Percentiles rank a stretch among this genome's conserved stretches.
These are phyloP conservation scores for Kokia cookei DNA, from an alignment of 441 rosid species.

Conservation along the genomic window DNA sequence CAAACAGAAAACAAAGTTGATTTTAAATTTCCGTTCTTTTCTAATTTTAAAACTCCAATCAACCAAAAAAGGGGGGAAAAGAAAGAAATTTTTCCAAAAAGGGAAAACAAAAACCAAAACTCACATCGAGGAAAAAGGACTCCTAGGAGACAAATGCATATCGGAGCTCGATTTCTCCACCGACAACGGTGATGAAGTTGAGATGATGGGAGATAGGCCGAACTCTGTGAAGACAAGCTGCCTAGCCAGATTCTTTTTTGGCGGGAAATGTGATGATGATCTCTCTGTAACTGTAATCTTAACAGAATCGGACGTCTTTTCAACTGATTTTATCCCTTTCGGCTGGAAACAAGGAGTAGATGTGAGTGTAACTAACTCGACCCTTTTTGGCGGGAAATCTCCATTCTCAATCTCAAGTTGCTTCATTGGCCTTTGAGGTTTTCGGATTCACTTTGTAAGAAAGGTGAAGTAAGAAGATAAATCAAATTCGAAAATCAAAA, in stretches of 20 bases:
- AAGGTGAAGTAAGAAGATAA: neutral
- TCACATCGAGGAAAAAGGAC: conserved; percentile 7
- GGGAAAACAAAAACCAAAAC: conserved; percentile 1
- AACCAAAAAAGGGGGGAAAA: neutral
- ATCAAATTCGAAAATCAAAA: neutral
- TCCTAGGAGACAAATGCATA: conserved; percentile 1
- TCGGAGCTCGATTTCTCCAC: neutral
- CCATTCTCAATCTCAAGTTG: conserved; percentile 6
- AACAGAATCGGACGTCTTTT: neutral
- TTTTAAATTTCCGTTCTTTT: neutral
- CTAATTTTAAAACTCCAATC: neutral
- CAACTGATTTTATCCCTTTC: conserved; percentile 4
- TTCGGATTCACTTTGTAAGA: neutral
- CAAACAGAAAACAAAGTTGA: neutral
- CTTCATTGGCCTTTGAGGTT: neutral
- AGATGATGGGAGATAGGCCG: conserved; percentile 16
- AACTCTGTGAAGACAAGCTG: conserved; percentile 29
- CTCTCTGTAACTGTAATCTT: neutral
- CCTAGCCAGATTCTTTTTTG: conserved; percentile 16
- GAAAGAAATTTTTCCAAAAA: neutral
- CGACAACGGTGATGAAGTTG: neutral
- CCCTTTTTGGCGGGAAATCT: conserved; percentile 2
- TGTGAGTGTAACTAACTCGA: conserved; percentile 8
- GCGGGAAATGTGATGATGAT: conserved; percentile 3
- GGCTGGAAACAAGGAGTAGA: conserved; percentile 10